phyloP scores from a whole-genome alignment of 495 filamentous ascomycete species.

The Bathelium albidoporum region DNA sequence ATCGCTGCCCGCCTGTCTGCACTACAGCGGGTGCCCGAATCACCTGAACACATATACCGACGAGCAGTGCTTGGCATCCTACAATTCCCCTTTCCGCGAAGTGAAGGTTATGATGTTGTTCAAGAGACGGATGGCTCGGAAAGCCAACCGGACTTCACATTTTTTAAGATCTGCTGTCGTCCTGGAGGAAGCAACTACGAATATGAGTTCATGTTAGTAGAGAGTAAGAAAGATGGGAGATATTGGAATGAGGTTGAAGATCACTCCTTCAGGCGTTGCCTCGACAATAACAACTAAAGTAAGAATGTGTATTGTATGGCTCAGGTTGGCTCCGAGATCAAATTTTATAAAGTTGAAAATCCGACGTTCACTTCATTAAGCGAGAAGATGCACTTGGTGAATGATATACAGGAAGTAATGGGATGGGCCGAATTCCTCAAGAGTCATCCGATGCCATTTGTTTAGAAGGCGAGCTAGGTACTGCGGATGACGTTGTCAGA shows the following conservation, averaged over 20 bases:
- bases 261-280: constrained; percentile 4
- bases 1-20: constrained; percentile 10
- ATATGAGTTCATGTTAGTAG: constrained; percentile 10
- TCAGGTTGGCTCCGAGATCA: constrained; percentile 13
- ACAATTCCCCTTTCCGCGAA: constrained; percentile 8
- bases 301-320: constrained; percentile 14
- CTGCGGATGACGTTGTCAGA: too few relatives aligned
- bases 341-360: constrained; percentile 12
- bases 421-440: constrained; percentile 12
- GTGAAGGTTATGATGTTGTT: constrained; percentile 11
- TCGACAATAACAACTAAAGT: constrained; percentile 1
- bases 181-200: constrained; percentile 8
- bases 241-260: constrained; percentile 7
- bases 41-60: constrained; percentile 12
- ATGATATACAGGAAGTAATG: constrained; percentile 7
- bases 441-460: constrained; percentile 11
- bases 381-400: constrained; percentile 13
- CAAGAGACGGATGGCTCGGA: neutral
- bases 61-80: constrained; percentile 13
- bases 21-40: constrained; percentile 12
- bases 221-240: constrained; percentile 5
- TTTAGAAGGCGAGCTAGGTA: constrained; percentile 8
- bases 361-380: constrained; percentile 6
- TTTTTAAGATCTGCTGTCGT: constrained; percentile 8
- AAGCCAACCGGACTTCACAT: constrained; percentile 4